Evolutionary conservation across 2,329 filamentous ascomycete species (phyloP), one percentile per base, ranked within the genome.

Genomic region (Colletotrichum costaricense): DNA sequence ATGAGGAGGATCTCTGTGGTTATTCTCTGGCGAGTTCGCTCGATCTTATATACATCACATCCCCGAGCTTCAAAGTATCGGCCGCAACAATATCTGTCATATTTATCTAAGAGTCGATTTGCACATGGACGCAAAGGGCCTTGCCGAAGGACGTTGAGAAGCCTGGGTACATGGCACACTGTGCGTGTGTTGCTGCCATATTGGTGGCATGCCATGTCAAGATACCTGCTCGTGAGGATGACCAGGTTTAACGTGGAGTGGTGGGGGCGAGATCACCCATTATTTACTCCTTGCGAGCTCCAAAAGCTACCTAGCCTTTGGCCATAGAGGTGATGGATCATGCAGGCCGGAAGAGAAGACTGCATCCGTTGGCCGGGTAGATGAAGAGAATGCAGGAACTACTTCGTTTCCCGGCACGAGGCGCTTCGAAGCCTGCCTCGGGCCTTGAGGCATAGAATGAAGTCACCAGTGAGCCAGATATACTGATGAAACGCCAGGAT

Each of bases 261-360:
- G 22, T 12, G 59, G 59, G 42, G 46, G 33, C 38, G n/a, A 69
- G 38, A 24, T 14, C 57, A 54, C 55, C 42, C 54, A 56, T 38
- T 28, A 59, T 26, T 54, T 56, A 38, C 30, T 26, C 46, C 24
- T 16, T 55, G 14, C 59, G n/a, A 54, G 46, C 26, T 57, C 67
- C 59, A 59, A 35, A 33, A 69, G 54, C 38, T 69, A 69, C 66
- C 59, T 64, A 58, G 66, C 59, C 24, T 55, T 14, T 24, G 38
- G 49, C 42, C 52, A 33, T 26, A 35, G 28, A 28, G 38, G n/a
- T 28, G 14, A 26, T 49, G 26, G 46, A 62, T n/a, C 49, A 67
- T 71, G 68, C 56, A 67, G n/a, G 26, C 65, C 38, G 33, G 33
- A 56, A 26, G 46, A 71, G 35, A 35, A 42, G 42, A 33, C 56